Evolutionary conservation across 1,284 basidiomycete species (phyloP).

Genomic region (Cystobasidium sp.): DNA sequence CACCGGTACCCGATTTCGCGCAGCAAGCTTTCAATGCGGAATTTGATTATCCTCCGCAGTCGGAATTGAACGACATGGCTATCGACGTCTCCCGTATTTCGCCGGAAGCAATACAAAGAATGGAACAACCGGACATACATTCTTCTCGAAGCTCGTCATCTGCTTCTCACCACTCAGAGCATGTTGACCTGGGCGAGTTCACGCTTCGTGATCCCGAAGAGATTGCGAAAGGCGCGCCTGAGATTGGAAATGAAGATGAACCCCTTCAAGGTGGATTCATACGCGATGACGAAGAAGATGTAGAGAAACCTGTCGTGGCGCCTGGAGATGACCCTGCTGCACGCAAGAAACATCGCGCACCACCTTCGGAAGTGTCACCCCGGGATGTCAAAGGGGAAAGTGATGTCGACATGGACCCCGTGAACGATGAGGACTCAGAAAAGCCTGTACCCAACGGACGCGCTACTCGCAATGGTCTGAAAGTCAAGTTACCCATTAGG

Average conservation of each 20-base stretch:
- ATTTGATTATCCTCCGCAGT: constrained; percentile 19
- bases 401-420: no score
- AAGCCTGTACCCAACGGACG: no score
- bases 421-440: no score
- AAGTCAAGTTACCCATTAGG: not conserved
- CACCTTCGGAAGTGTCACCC: not conserved
- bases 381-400: no score
- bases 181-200: constrained; percentile 34
- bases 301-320: not conserved
- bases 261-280: constrained; percentile 16
- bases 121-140: not conserved
- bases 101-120: not conserved
- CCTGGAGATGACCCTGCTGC: not conserved
- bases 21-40: constrained; percentile 8
- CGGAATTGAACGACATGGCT: constrained; percentile 29
- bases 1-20: not conserved
- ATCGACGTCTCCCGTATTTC: constrained; percentile 1
- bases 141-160: constrained; percentile 10
- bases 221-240: constrained; percentile 35
- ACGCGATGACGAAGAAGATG: constrained; percentile 21
- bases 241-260: constrained; percentile 29
- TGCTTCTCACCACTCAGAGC: constrained; percentile 2
- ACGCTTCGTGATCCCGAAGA: constrained; percentile 36
- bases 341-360: not conserved
- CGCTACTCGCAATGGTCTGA: not conserved